These are phyloP conservation scores for Microbotryum scabiosae DNA, from an alignment of 1,284 basidiomycete genomes.

Conservation along the genomic window DNA sequence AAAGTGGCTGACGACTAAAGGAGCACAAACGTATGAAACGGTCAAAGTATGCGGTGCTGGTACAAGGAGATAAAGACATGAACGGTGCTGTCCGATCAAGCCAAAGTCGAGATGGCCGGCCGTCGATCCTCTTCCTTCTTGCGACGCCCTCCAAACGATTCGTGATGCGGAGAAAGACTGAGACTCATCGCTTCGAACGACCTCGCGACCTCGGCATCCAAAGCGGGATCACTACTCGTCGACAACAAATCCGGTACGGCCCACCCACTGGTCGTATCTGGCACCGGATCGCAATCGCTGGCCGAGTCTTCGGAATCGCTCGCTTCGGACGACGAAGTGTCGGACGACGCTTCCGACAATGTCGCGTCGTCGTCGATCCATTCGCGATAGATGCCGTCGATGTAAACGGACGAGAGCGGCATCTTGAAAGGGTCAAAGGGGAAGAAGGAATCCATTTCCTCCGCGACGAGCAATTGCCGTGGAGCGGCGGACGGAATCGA, in stretches of 20 bases:
- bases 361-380: constrained; percentile 48
- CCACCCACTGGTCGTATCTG: constrained; percentile 15
- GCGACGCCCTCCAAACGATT: constrained; percentile 3
- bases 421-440: constrained; percentile 97
- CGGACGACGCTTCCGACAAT: constrained; percentile 29
- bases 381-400: constrained; percentile 48
- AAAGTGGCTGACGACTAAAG: too few relatives aligned
- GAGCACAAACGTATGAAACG: too few relatives aligned
- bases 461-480: constrained; percentile 24
- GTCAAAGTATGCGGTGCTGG: too few relatives aligned
- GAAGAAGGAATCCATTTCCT: constrained; percentile 79
- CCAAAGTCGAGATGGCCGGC: too few relatives aligned
- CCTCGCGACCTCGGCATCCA: constrained; percentile 22
- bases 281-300: constrained; percentile 6
- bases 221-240: constrained; percentile 11
- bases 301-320: constrained; percentile 34
- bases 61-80: too few relatives aligned
- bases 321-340: constrained; percentile 30
- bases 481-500: constrained; percentile 17
- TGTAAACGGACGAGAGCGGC: constrained; percentile 47
- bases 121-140: too few relatives aligned
- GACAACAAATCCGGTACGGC: constrained; percentile 17
- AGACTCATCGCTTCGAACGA: constrained; percentile 28
- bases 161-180: neutral
- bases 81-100: too few relatives aligned